Conservation (phyloP, 345 rosid genomes). For the Eucalyptus cloeziana region DNA sequence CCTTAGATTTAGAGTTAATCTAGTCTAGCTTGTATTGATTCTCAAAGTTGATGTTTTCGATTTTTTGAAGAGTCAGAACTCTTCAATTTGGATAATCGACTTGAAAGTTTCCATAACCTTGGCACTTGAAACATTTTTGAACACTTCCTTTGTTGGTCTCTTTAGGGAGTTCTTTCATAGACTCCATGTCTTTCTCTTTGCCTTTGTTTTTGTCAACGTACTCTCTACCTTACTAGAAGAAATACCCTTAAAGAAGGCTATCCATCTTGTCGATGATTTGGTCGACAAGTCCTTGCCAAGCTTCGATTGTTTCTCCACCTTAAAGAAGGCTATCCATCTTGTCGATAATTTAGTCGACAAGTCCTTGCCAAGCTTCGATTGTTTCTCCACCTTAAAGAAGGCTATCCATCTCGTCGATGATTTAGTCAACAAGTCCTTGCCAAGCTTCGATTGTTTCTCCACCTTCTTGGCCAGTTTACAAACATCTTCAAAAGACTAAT, state of each 20-base stretch:
- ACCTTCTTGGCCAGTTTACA: background rate
- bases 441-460: background rate
- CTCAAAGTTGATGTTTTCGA: background rate
- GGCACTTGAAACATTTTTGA: background rate
- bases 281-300: background rate
- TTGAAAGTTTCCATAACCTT: background rate
- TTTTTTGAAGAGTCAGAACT: background rate
- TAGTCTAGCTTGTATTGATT: background rate
- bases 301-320: background rate
- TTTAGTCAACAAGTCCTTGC: background rate
- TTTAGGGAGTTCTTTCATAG: background rate
- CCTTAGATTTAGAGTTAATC: background rate
- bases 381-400: background rate
- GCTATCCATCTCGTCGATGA: background rate
- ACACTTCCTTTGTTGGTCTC: background rate
- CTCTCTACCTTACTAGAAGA: background rate
- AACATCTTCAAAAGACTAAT: background rate
- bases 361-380: background rate
- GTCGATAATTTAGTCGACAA: background rate
- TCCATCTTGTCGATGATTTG: background rate
- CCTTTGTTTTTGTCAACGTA: background rate
- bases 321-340: background rate
- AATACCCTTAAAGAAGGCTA: background rate
- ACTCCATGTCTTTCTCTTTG: background rate
- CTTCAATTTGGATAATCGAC: background rate